Base-by-base conservation (phyloP, 2,329 filamentous ascomycete genomes). In the Fusarium acutatum region DNA sequence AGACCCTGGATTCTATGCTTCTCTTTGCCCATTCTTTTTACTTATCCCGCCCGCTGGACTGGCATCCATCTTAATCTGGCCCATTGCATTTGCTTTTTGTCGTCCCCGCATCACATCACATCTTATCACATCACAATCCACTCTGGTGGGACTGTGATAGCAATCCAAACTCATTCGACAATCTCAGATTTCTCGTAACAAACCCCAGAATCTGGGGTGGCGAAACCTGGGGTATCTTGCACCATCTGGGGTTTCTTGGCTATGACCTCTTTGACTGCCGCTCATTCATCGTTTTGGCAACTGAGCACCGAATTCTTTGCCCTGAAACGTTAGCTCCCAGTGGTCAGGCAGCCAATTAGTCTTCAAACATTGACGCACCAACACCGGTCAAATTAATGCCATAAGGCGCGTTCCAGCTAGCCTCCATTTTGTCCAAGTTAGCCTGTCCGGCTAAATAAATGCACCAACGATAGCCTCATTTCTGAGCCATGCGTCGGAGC, bases 211-310 rank as follows among this genome's bases (percentile, higher is more conserved):
- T 41, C 43, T 52, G 57, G 34, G 37, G 43, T 60, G 35, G 44
- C 38, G 26, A 41, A 73, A 57, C 34, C 61, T 30, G 71, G 71
- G 70, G 70, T 66, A 71, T 41, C 18, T n/a, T 41, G 26, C 20
- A 18, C 47, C 38, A 41, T 58, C 43, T 64, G 44, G 54, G 59
- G 28, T 34, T 26, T 56, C 38, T 71, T 62, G 56, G 67, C 63
- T 30, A 58, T 40, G 17, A 58, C 38, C 40, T 49, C 26, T 65
- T 38, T 28, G 35, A 46, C 32, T 60, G 61, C 56, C 64, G 37
- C 43, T 28, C 49, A 43, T 37, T 30, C 26, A 56, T 41, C 30
- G 24, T 18, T 35, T 41, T 40, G 26, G 20, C 18, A 34, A 41
- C n/a, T 56, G 18, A 61, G 30, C 47, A 35, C 9, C 49, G 22